Evolutionary conservation across 2,329 filamentous ascomycete species (phyloP).

Genomic region (Stenocarpella maydis): DNA sequence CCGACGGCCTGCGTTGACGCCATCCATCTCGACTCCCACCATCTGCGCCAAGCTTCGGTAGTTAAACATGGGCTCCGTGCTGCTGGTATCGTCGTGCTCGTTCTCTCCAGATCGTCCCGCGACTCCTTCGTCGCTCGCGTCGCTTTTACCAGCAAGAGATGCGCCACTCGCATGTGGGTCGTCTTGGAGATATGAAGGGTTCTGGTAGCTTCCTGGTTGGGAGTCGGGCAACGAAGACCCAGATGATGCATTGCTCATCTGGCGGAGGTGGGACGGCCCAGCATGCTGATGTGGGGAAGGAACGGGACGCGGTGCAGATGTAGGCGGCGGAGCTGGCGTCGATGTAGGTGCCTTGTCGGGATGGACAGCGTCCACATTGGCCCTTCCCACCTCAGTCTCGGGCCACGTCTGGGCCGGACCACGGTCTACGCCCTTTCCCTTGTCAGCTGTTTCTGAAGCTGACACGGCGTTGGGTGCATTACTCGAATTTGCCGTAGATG

Average conservation of each 20-base stretch:
- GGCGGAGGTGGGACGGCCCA: slow-evolving; percentile 76
- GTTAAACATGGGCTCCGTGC: slow-evolving; percentile 85
- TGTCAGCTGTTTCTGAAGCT: slow-evolving; percentile 47
- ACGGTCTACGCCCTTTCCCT: slow-evolving; percentile 77
- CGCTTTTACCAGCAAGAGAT: slow-evolving; percentile 57
- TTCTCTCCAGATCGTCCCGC: slow-evolving; percentile 46
- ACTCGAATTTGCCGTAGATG: slow-evolving; percentile 47
- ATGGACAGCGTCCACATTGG: slow-evolving; percentile 39
- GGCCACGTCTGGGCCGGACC: slow-evolving; percentile 40
- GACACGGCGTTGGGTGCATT: slow-evolving; percentile 36
- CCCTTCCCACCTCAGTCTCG: slow-evolving; percentile 37
- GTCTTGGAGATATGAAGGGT: slow-evolving; percentile 47
- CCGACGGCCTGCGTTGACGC: slow-evolving; percentile 50
- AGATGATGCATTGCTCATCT: slow-evolving; percentile 88
- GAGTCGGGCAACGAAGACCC: slow-evolving; percentile 79
- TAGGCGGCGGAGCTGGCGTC: slow-evolving; percentile 39
- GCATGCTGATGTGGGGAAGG: slow-evolving; percentile 60
- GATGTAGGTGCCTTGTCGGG: slow-evolving; percentile 35
- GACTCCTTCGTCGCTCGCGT: slow-evolving; percentile 46
- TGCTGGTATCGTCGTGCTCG: slow-evolving; percentile 57
- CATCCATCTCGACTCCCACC: slow-evolving; percentile 72
- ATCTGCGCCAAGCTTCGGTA: slow-evolving; percentile 88
- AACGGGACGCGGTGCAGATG: slow-evolving; percentile 53
- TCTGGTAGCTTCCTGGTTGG: slow-evolving; percentile 59
- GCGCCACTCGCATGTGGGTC: slow-evolving; percentile 63